These are phyloP conservation scores for Aspergillus sp. DNA, from an alignment of 2,329 filamentous ascomycete species.

Conservation along the genomic window DNA sequence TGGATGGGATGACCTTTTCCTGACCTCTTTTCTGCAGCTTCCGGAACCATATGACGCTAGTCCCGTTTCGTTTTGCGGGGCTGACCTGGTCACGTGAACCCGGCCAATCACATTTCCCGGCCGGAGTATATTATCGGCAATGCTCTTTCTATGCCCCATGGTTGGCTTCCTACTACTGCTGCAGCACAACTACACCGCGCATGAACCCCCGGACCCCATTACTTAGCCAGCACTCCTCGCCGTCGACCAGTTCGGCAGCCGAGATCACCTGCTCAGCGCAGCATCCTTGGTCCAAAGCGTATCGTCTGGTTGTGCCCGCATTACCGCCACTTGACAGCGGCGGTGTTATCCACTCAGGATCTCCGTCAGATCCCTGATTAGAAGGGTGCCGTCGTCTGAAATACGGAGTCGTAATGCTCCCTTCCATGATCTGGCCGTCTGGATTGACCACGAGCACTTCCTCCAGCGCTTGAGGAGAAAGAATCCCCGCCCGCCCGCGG, in stretches of 20 bases:
- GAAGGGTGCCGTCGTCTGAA: constrained; percentile 50
- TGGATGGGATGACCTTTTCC: neutral
- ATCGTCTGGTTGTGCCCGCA: constrained; percentile 70
- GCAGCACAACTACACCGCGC: constrained; percentile 21
- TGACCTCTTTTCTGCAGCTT: constrained; percentile 4
- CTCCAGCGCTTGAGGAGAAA: constrained; percentile 32
- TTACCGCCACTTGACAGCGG: constrained; percentile 69
- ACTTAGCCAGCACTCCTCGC: constrained; percentile 78
- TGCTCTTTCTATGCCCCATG: too few relatives aligned
- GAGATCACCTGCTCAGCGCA: constrained; percentile 57
- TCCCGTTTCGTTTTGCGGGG: constrained; percentile 14
- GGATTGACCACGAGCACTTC: constrained; percentile 70
- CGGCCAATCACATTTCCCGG: neutral
- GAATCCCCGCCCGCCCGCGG: constrained; percentile 51
- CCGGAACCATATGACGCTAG: constrained; percentile 13
- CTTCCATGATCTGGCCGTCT: constrained; percentile 67
- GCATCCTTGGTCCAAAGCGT: constrained; percentile 63
- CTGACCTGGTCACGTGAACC: constrained; percentile 8
- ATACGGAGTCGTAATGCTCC: constrained; percentile 72
- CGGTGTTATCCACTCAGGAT: constrained; percentile 69
- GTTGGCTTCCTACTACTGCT: too few relatives aligned
- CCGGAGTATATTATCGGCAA: too few relatives aligned
- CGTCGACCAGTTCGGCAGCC: constrained; percentile 53
- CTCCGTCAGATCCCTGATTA: neutral
- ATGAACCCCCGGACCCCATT: constrained; percentile 78